These are phyloP conservation scores for Colletotrichum tropicale DNA, from an alignment of 2,329 filamentous ascomycete species.

Conservation along the genomic window DNA sequence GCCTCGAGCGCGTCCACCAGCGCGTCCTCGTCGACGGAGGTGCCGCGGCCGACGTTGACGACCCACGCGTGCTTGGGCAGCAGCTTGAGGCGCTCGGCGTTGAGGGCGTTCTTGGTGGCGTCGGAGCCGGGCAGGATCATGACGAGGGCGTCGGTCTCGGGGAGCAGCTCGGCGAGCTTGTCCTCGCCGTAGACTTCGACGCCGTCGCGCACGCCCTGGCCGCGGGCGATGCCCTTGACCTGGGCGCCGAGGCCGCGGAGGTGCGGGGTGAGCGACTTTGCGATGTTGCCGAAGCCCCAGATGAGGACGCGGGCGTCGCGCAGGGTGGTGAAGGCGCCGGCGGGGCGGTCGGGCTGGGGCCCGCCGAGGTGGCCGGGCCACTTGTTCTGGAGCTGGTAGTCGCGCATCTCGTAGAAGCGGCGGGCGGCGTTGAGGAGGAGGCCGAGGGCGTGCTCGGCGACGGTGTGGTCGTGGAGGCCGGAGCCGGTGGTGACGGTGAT, in stretches of 20 bases:
- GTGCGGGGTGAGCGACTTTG: slow-evolving; percentile 61
- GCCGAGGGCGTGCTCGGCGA: slow-evolving; percentile 68
- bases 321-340: slow-evolving; percentile 62
- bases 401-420: slow-evolving; percentile 66
- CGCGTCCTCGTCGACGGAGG: slow-evolving; percentile 53
- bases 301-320: slow-evolving; percentile 62
- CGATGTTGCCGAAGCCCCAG: slow-evolving; percentile 73
- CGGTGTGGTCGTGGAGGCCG: slow-evolving; percentile 67
- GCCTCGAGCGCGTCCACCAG: slow-evolving; percentile 48
- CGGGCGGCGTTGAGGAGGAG: slow-evolving; percentile 60
- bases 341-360: slow-evolving; percentile 61
- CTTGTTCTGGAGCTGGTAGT: slow-evolving; percentile 59
- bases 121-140: slow-evolving; percentile 68
- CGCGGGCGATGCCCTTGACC: slow-evolving; percentile 63
- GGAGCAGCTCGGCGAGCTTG: slow-evolving; percentile 54
- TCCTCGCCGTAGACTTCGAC: slow-evolving; percentile 63
- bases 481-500: slow-evolving; percentile 65
- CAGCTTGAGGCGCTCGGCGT: slow-evolving; percentile 54
- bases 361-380: slow-evolving; percentile 69
- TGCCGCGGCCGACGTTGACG: slow-evolving; percentile 57
- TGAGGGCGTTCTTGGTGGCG: slow-evolving; percentile 59
- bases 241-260: slow-evolving; percentile 59
- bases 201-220: slow-evolving; percentile 60
- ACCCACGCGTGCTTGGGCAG: slow-evolving; percentile 64
- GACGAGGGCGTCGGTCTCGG: slow-evolving; percentile 66